These are phyloP conservation scores for Paspalum notatum DNA, from an alignment of 176 grass and related monocot species.

Conservation along the genomic window DNA sequence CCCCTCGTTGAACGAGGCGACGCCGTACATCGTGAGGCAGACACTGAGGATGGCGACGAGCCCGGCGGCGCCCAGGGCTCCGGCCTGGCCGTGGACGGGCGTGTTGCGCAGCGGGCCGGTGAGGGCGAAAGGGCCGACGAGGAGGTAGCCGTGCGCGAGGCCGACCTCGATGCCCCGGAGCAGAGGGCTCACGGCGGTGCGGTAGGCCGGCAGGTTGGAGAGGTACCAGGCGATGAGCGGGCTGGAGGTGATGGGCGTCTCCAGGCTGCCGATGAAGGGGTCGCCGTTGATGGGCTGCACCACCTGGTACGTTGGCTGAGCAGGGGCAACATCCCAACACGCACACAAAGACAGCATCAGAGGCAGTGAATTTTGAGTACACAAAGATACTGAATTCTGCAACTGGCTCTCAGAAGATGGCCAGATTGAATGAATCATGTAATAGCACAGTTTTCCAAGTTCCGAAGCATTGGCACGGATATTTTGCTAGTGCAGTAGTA, in stretches of 20 bases:
- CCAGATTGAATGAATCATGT: background rate
- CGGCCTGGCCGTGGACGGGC: constrained; percentile 69
- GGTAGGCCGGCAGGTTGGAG: constrained; percentile 97
- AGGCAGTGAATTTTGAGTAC: background rate
- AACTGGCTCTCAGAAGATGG: background rate
- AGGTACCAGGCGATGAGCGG: constrained; percentile 92
- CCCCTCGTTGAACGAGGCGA: constrained; percentile 75
- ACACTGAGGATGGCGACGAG: constrained; percentile 91
- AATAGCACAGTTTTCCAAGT: too few species aligned
- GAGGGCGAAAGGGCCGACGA: constrained; percentile 89
- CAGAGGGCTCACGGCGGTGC: constrained; percentile 90
- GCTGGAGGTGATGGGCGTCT: constrained; percentile 91
- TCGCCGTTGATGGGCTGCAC: constrained; percentile 97
- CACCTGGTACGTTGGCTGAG: constrained; percentile 83
- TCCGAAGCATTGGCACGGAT: too few species aligned
- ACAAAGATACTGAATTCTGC: background rate
- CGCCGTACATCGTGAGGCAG: constrained; percentile 90
- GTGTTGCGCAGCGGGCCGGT: constrained; percentile 95
- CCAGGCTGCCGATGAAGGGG: constrained; percentile 90
- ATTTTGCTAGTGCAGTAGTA: too few species aligned
- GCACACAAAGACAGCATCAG: background rate
- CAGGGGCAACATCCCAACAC: background rate
- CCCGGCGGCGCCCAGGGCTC: constrained; percentile 69
- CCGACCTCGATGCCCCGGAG: constrained; percentile 94
- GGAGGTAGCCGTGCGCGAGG: constrained; percentile 89